Base-by-base conservation (phyloP, 371 early-diverging fungal genomes). In the Dichotomocladium elegans region DNA sequence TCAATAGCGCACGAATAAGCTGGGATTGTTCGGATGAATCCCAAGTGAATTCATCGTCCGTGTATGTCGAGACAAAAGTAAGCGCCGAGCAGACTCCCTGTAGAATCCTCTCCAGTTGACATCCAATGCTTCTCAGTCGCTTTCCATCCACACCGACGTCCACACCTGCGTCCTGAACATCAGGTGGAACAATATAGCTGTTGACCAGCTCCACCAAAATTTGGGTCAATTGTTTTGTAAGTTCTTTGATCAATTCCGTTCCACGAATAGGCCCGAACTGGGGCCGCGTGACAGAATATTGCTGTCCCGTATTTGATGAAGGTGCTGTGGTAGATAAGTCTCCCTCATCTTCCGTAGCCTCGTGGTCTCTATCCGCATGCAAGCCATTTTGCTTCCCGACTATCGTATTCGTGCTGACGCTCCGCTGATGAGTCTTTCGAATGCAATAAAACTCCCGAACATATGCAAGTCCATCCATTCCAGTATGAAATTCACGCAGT, bases 61-160 rank as follows among this genome's bases (percentile, higher is more conserved):
- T 51, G 19, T 60, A 49, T 17, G 58, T 47, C 5, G 64, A 52
- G 12, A 66, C 44, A 41, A 40, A 17, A 6, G 51, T 57, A 11
- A 74, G 41, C 1, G 60, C 63, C 9, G 62, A 49, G 29, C 75
- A 70, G 0, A 52, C 53, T 21, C 53, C 53, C 15, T 60, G 57
- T 4, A 70, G 55, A 3, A 74, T 58, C 41, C 55, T 63, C 17
- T 74, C 71, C 25, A 74, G 29, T 27, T 66, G 63, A 31, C 60
- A 42, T 41, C 70, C 70, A n/a, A 73, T 69, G 19, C 54, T 54
- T 4, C 58, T 57, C 17, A 73, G 35, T 9, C 59, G 57, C 25
- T 64, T 69, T 11, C 73, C 73, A 42, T 73, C 70, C 24, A 55
- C 67, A 11, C 73, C 73, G 0, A 73, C 73, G 55, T 73, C 73